These are phyloP conservation scores for Saccharomycopsis selenospora DNA, from an alignment of 805 yeast genomes.

Conservation along the genomic window DNA sequence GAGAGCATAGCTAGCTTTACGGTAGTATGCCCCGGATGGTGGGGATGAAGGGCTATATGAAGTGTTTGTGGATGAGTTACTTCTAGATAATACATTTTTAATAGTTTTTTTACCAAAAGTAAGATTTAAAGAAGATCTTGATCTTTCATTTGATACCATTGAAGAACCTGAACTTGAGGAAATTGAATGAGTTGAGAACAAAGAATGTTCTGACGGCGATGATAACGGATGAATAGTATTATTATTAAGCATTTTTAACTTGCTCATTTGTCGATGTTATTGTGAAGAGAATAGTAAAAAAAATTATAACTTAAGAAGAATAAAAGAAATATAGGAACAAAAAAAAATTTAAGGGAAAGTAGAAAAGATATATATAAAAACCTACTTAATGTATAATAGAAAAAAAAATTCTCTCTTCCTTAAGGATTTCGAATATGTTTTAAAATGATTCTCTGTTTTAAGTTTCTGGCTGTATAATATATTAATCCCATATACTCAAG, in stretches of 20 bases:
- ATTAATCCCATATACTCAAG: too few species aligned
- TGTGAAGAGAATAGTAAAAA: too few species aligned
- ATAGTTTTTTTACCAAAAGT: constrained; percentile 11
- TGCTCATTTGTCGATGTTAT: too few species aligned
- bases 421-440: too few species aligned
- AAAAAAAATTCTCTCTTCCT: too few species aligned
- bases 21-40: background rate
- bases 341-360: too few species aligned
- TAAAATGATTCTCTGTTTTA: too few species aligned
- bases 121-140: background rate
- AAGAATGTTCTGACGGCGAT: constrained; percentile 19
- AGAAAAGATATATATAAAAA: too few species aligned
- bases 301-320: too few species aligned
- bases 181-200: constrained; percentile 16
- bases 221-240: constrained; percentile 14
- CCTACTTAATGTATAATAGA: too few species aligned
- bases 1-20: background rate
- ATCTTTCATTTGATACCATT: background rate
- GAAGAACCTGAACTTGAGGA: constrained; percentile 13
- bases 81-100: constrained; percentile 19
- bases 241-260: background rate
- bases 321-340: too few species aligned
- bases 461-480: too few species aligned
- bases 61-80: constrained; percentile 8
- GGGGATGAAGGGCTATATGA: background rate